Base-by-base conservation (phyloP, 2,329 filamentous ascomycete species). In the Fusarium newnesense region DNA sequence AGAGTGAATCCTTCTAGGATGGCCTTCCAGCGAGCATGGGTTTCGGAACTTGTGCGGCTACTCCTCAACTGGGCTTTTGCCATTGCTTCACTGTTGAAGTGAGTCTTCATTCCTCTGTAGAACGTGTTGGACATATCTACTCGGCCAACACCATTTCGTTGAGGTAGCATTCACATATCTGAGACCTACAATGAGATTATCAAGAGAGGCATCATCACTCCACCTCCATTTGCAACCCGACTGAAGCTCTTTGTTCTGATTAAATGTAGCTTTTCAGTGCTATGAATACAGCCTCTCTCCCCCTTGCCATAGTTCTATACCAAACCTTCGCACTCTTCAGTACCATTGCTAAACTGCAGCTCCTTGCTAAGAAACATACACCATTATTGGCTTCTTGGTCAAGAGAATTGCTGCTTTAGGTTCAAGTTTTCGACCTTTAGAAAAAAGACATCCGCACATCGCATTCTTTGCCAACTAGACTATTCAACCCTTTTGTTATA, bases 141-240 rank as follows among this genome's bases (percentile, higher is more conserved):
- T 7, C 5, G 4, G 11, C 8, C 19, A 10, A 24, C 30, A 50
- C 2, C 0, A 2, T 37, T 37, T 50, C 5, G 0, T 9, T 19
- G 47, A 24, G 5, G 16, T 3, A 9, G 11, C 9, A 7, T 19
- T 34, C 16, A 34, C 30, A 24, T 4, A 13, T 19, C 30, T 15
- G 1, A 7, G 11, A 50, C 16, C 2, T 37, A 10, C 3, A 4
- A 19, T 50, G 3, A 19, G 15, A n/a, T 19, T 4, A 0, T 34
- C n/a, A 5, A n/a, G 8, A 9, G 4, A 34, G 34, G 2, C 21
- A 0, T 1, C 8, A 19, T n/a, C 6, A 19, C 8, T 34, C n/a
- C 7, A 2, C 8, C 5, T 34, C 7, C 7, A 4, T 5, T 19
- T 24, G 2, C 18, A 12, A 7, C 0, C 0, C 3, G 18, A 24